These are phyloP conservation scores for Chrysoporthe austroafricana DNA, from an alignment of 2,329 filamentous ascomycete genomes.

Conservation along the genomic window DNA sequence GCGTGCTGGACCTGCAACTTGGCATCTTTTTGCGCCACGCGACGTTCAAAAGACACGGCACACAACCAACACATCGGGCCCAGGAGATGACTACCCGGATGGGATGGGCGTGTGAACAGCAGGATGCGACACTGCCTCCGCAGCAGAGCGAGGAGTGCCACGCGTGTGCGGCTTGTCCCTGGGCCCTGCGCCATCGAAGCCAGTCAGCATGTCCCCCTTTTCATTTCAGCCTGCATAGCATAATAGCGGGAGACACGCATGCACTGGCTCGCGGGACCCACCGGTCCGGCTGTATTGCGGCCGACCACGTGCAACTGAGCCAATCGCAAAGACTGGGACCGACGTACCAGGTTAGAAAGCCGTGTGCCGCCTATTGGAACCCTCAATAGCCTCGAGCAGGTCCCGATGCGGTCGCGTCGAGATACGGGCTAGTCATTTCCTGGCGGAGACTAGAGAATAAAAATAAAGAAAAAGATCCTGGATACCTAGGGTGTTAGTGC, in stretches of 20 bases:
- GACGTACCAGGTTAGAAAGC: background rate
- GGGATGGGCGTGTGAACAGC: background rate
- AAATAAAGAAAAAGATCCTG: background rate
- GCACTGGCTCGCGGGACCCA: background rate
- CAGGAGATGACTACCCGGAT: conserved; percentile 5
- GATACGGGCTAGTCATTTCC: background rate
- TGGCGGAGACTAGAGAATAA: background rate
- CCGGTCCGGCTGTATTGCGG: background rate
- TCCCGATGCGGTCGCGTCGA: background rate
- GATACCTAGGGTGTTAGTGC: background rate
- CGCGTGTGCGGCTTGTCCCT: background rate
- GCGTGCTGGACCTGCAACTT: background rate
- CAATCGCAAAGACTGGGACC: background rate
- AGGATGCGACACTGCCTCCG: background rate
- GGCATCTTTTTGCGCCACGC: conserved; percentile 2
- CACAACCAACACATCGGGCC: background rate
- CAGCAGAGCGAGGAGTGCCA: background rate
- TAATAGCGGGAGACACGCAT: background rate
- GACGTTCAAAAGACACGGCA: background rate
- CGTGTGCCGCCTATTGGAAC: background rate
- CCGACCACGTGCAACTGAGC: conserved; percentile 3
- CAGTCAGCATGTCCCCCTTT: background rate
- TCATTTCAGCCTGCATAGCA: conserved; percentile 5
- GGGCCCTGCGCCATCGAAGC: background rate
- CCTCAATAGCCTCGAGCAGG: conserved; percentile 3